Percentiles rank a stretch among this genome's conserved stretches.
Evolutionary conservation across 345 rosid genomes (phyloP).

Genomic region (Diplotaxis tenuifolia): DNA sequence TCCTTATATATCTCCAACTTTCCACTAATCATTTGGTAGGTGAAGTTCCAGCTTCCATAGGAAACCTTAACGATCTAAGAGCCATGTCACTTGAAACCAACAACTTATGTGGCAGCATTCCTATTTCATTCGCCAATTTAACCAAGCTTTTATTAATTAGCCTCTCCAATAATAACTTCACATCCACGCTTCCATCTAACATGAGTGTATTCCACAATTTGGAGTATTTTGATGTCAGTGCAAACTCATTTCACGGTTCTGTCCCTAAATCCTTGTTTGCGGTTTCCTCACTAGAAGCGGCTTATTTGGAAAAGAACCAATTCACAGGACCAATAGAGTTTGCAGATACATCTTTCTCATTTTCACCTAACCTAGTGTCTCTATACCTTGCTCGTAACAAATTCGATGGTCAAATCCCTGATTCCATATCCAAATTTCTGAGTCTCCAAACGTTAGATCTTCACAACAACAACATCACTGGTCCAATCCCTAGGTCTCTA

Average conservation of each 20-base stretch:
- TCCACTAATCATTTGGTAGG: background rate
- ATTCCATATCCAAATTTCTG: background rate
- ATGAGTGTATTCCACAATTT: too few relatives aligned
- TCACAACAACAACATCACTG: background rate
- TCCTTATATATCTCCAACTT: background rate
- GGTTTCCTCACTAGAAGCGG: background rate
- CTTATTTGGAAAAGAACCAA: background rate
- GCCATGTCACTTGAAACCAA: background rate
- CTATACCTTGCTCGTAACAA: background rate
- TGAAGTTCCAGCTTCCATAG: background rate
- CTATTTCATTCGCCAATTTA: too few relatives aligned
- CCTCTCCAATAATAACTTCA: too few relatives aligned
- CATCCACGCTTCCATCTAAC: too few relatives aligned
- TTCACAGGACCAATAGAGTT: too few relatives aligned
- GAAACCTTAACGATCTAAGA: background rate
- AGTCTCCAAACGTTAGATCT: background rate
- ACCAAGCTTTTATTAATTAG: too few relatives aligned
- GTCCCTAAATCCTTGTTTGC: constrained; percentile 14
- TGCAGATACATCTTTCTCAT: background rate
- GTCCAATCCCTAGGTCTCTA: background rate
- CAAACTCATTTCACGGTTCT: background rate
- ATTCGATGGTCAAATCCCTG: constrained; percentile 1
- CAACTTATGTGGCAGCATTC: too few relatives aligned
- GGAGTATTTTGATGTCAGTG: background rate
- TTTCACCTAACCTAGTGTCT: background rate